A percentile compares a stretch with the other conserved stretches of the same genome.
phyloP scores from a whole-genome alignment of 495 filamentous ascomycete genomes.

The Neurospora cerealis region DNA sequence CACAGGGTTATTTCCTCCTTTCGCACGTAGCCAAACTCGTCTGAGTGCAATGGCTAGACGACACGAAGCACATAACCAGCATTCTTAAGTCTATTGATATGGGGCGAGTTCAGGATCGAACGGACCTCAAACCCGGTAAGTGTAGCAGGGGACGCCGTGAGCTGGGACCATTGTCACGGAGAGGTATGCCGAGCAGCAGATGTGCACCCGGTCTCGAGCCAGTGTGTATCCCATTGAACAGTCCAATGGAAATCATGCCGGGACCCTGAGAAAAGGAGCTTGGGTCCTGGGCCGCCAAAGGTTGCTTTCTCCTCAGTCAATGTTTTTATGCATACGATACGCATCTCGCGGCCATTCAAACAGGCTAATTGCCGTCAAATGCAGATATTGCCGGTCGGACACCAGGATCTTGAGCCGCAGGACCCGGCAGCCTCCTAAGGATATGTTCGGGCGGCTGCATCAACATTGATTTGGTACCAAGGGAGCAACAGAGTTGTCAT shows the following conservation, averaged over 20 bases:
- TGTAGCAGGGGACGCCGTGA: neutral
- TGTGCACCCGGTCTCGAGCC: constrained; percentile 1
- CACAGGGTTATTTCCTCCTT: constrained; percentile 3
- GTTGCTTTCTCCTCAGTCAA: neutral
- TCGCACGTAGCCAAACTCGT: neutral
- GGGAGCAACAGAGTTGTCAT: constrained; percentile 9
- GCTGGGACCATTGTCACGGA: constrained; percentile 13
- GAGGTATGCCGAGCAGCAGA: constrained; percentile 12
- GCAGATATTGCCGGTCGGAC: constrained; percentile 10
- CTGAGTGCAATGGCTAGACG: neutral
- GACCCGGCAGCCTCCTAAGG: neutral
- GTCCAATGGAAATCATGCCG: constrained; percentile 7
- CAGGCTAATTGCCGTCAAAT: constrained; percentile 21
- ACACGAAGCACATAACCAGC: neutral
- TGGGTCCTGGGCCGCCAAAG: constrained; percentile 3
- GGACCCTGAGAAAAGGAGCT: constrained; percentile 1
- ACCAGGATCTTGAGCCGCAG: constrained; percentile 1
- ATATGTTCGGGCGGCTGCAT: neutral
- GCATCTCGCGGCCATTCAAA: neutral
- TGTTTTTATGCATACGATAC: neutral
- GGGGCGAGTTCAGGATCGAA: neutral
- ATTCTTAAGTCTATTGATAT: neutral
- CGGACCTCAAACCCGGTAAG: neutral
- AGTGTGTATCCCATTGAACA: constrained; percentile 1
- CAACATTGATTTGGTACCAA: constrained; percentile 7